These are phyloP conservation scores for Rhizopus sp. DNA, from an alignment of 371 early-diverging fungal genomes.

Conservation along the genomic window DNA sequence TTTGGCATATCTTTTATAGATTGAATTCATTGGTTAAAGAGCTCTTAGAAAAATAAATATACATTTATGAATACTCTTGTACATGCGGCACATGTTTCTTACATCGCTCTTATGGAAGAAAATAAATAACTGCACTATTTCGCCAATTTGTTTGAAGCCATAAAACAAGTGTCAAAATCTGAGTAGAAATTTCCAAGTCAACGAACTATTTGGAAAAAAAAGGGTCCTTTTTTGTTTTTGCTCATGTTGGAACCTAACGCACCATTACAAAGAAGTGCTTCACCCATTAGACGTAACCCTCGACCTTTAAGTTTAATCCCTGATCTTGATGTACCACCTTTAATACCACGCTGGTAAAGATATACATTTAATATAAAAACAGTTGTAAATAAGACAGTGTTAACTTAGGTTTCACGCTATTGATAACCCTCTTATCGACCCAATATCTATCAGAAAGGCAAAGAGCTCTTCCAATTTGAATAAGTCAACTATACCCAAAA, in stretches of 20 bases:
- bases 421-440: constrained; percentile 30
- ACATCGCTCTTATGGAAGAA: too few species aligned
- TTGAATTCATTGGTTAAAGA: too few species aligned
- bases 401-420: constrained; percentile 36
- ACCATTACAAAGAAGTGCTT: constrained; percentile 12
- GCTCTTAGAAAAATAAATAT: too few species aligned
- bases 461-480: constrained; percentile 22
- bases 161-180: too few species aligned
- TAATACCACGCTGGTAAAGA: constrained; percentile 30
- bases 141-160: too few species aligned
- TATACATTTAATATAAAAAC: background rate
- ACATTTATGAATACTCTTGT: too few species aligned
- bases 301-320: constrained; percentile 27
- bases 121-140: too few species aligned
- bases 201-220: background rate
- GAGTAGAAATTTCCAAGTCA: too few species aligned
- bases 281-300: constrained; percentile 19
- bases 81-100: too few species aligned
- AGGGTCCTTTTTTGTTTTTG: constrained; percentile 2
- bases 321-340: constrained; percentile 27
- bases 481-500: constrained; percentile 21
- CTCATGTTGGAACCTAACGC: constrained; percentile 28
- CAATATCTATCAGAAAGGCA: constrained; percentile 25
- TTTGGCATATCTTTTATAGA: too few species aligned
- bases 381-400: background rate